These are phyloP conservation scores for Entomortierella chlamydospora DNA, from an alignment of 192 early-diverging fungal genomes.

Conservation along the genomic window DNA sequence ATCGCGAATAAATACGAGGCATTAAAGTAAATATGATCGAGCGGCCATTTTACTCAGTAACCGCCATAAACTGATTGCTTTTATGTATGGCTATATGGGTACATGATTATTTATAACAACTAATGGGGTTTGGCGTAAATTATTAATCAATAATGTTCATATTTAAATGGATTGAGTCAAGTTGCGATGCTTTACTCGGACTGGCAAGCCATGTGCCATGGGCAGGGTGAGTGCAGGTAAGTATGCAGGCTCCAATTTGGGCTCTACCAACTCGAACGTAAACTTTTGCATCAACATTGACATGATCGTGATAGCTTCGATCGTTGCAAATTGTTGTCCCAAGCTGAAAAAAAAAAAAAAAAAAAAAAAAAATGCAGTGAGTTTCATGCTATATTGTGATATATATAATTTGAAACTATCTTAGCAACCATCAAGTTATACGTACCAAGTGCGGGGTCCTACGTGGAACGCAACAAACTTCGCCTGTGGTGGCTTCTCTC, in stretches of 20 bases:
- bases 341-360: conserved; percentile 21
- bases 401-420: too few species aligned
- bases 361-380: not conserved
- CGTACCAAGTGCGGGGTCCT: conserved; percentile 63
- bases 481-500: conserved; percentile 53
- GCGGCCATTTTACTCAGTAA: too few species aligned
- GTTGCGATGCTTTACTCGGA: conserved; percentile 29
- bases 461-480: conserved; percentile 70
- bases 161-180: not conserved
- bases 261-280: conserved; percentile 49
- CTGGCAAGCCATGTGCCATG: conserved; percentile 48
- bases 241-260: conserved; percentile 32
- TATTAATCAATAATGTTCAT: not conserved
- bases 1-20: too few species aligned
- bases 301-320: conserved; percentile 53
- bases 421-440: too few species aligned
- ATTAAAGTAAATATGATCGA: too few species aligned
- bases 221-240: conserved; percentile 44
- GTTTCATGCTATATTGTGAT: not conserved
- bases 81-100: too few species aligned
- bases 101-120: too few species aligned
- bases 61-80: too few species aligned
- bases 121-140: too few species aligned
- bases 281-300: conserved; percentile 51
- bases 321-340: conserved; percentile 57